Conservation (phyloP, 179 eudicot species). For the Silene noctiflora region DNA sequence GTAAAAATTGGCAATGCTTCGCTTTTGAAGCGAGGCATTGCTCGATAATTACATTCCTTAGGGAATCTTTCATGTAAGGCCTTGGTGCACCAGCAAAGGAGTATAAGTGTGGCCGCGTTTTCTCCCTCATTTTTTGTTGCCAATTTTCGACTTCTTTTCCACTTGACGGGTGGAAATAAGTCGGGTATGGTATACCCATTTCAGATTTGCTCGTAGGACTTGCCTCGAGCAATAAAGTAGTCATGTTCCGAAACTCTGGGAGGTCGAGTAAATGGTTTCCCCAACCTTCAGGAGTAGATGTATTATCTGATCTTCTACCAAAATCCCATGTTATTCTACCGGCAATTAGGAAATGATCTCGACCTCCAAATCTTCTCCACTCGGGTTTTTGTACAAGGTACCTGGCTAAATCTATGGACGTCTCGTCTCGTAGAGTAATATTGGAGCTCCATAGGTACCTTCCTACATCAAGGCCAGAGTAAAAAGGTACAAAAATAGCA, state of each 20-base stretch:
- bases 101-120: conserved; percentile 27
- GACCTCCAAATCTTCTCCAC: conserved; percentile 29
- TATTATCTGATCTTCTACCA: background rate
- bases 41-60: conserved; percentile 31
- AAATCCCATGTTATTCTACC: conserved; percentile 36
- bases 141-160: conserved; percentile 19
- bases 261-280: conserved; percentile 25
- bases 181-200: conserved; percentile 36
- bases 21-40: conserved; percentile 25
- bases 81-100: conserved; percentile 40
- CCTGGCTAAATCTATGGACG: conserved; percentile 10
- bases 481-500: conserved; percentile 32
- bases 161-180: conserved; percentile 39
- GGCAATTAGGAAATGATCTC: conserved; percentile 32
- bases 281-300: conserved; percentile 21
- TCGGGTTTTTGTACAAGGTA: conserved; percentile 27
- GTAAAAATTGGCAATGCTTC: conserved; percentile 17
- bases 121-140: conserved; percentile 27
- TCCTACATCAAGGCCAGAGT: conserved; percentile 33
- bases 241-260: conserved; percentile 20
- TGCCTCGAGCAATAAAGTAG: conserved; percentile 29
- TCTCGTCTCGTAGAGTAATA: conserved; percentile 16
- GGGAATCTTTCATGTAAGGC: conserved; percentile 24
- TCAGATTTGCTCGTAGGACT: conserved; percentile 27
- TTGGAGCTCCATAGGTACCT: conserved; percentile 21